Base-by-base conservation (phyloP, 2,329 filamentous ascomycete genomes). In the Fusarium buharicum region DNA sequence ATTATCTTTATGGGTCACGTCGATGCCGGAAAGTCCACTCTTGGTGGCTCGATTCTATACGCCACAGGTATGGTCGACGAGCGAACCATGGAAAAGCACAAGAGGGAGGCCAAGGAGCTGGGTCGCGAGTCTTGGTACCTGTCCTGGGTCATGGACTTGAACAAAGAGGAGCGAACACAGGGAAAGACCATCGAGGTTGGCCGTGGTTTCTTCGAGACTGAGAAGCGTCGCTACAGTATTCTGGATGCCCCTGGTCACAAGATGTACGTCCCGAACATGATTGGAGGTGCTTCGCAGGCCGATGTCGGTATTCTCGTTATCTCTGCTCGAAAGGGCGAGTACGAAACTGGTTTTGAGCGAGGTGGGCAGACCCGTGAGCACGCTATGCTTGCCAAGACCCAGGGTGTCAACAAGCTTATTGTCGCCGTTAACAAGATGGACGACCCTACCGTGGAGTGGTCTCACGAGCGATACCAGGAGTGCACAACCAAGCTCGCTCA, bases 371-470 rank as follows among this genome's bases (percentile, higher is more conserved):
- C 95, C 50, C 87, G 95, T 75, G 95, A 99, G 85, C 94, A 98
- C 78, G 95, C 96, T 53, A 92, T 99, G 83, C 84, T 99, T 74
- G 96, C 96, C 68, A 97, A 98, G 81, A 99, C 96, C 1, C 94
- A 97, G 75, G 95, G 95, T 78, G 95, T 99, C 58, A 96, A 96
- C 84, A 97, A 97, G 81, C 85, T 99, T 52, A 84, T 98, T 40
- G 89, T 99, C 27, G 95, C 86, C 49, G 93, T 97, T 75, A 99
- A 99, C 86, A 99, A 99, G 84, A 99, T 99, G 96, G 95, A 99
- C 74, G 95, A 99, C 75, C 83, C 90, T 11, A 99, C 95, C 3
- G 96, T 99, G 47, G 87, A 97, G 73, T 99, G 96, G 96, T 95
- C 91, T 50, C 87, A 97, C 70, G 91, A 91, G 36, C 89, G 95